Conservation (phyloP, 1,284 basidiomycete genomes). For the Puccinia novopanici region DNA sequence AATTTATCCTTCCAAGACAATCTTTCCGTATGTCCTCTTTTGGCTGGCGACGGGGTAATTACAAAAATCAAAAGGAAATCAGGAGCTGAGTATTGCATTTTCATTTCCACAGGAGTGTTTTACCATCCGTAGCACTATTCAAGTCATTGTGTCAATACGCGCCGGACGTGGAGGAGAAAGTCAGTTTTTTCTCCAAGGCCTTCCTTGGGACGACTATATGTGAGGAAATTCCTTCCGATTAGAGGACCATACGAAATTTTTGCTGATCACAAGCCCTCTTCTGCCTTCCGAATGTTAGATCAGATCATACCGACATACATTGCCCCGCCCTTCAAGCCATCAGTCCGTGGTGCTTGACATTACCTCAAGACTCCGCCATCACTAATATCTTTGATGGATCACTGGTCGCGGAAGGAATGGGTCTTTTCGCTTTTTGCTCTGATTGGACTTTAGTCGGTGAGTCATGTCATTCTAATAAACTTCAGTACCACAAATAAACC, state of each 20-base stretch:
- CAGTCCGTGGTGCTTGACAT: slow-evolving; percentile 49
- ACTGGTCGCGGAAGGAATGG: slow-evolving; percentile 39
- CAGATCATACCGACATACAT: slow-evolving; percentile 44
- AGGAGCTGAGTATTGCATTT: not conserved
- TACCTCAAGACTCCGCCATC: slow-evolving; percentile 30
- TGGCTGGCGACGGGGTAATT: no score
- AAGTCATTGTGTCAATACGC: slow-evolving; percentile 22
- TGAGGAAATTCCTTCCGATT: slow-evolving; percentile 15
- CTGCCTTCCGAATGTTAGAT: slow-evolving; percentile 1
- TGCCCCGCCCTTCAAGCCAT: slow-evolving; percentile 49
- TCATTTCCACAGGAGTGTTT: slow-evolving; percentile 19
- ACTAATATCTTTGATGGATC: slow-evolving; percentile 48
- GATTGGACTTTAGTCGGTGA: slow-evolving; percentile 46
- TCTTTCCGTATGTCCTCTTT: slow-evolving; percentile 47
- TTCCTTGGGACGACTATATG: slow-evolving; percentile 31
- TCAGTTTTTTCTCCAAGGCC: slow-evolving; percentile 31
- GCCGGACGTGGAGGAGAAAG: not conserved
- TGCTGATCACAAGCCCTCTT: not conserved
- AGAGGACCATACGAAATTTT: not conserved
- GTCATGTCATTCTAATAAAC: not conserved
- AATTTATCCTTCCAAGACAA: slow-evolving; percentile 34
- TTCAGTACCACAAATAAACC: not conserved
- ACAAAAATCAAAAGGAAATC: not conserved
- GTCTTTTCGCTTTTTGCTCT: slow-evolving; percentile 25
- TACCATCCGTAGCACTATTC: slow-evolving; percentile 48